These are phyloP conservation scores for Quercus mongolica DNA, from an alignment of 306 rosid genomes.

Conservation along the genomic window DNA sequence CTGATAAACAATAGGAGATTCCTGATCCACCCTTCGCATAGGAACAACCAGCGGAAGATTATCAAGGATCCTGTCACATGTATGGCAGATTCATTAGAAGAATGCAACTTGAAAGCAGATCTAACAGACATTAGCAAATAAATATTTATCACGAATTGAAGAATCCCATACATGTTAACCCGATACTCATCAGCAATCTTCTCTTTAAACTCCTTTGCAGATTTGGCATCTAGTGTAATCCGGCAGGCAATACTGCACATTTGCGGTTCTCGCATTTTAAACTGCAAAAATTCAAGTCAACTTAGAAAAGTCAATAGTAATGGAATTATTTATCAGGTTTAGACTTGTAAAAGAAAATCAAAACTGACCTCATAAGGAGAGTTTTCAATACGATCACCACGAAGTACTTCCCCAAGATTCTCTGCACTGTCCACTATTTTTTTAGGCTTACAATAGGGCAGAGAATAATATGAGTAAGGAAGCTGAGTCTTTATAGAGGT, in stretches of 20 bases:
- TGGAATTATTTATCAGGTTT: constrained; percentile 1
- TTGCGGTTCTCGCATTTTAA: constrained; percentile 92
- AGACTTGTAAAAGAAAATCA: neutral
- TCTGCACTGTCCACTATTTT: constrained; percentile 86
- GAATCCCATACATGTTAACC: constrained; percentile 79
- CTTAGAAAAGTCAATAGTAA: constrained; percentile 17
- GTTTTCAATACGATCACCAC: constrained; percentile 98
- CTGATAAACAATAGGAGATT: constrained; percentile 73
- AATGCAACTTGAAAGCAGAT: neutral
- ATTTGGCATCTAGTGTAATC: constrained; percentile 66
- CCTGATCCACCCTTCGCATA: constrained; percentile 65
- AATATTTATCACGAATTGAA: neutral
- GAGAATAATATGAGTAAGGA: constrained; percentile 86
- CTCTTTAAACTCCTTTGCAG: constrained; percentile 80
- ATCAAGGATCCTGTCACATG: constrained; percentile 79
- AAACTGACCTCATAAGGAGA: constrained; percentile 78
- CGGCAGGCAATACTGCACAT: constrained; percentile 72
- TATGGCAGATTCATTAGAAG: constrained; percentile 13
- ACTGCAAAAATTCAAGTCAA: constrained; percentile 43
- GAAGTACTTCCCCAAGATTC: constrained; percentile 98
- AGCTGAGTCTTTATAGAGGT: constrained; percentile 98
- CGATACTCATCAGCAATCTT: constrained; percentile 94
- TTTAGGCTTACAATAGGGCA: constrained; percentile 58
- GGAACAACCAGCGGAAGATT: constrained; percentile 93
- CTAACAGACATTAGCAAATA: neutral